These are phyloP conservation scores for Aspergillus arachidicola DNA, from an alignment of 2,329 filamentous ascomycete species.

Conservation along the genomic window DNA sequence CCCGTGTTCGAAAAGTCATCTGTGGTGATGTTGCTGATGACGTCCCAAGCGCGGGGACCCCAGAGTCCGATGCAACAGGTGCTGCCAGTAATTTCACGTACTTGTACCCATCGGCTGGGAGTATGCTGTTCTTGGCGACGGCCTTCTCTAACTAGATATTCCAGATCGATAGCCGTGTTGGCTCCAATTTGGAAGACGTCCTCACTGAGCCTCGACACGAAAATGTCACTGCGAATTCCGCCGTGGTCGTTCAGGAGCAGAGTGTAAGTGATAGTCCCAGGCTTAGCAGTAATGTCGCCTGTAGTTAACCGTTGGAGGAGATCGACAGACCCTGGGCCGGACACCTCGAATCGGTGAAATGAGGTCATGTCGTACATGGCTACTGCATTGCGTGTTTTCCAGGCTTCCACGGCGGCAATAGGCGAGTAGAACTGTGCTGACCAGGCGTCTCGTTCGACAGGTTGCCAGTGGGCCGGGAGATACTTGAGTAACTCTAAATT, in stretches of 20 bases:
- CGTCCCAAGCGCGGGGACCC: conserved; percentile 59
- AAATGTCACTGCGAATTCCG: conserved; percentile 60
- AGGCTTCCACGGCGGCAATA: conserved; percentile 62
- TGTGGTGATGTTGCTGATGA: conserved; percentile 47
- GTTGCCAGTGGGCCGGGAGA: conserved; percentile 58
- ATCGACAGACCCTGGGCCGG: conserved; percentile 59
- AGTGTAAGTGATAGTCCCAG: conserved; percentile 58
- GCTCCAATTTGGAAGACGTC: conserved; percentile 56
- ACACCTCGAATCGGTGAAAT: conserved; percentile 60
- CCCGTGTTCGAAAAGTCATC: conserved; percentile 34
- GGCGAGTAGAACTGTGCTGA: conserved; percentile 60
- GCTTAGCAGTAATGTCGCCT: conserved; percentile 43
- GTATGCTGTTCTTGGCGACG: conserved; percentile 47
- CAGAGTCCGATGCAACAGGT: conserved; percentile 66
- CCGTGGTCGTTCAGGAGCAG: conserved; percentile 58
- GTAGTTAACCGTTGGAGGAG: conserved; percentile 56
- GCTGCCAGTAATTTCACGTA: conserved; percentile 62
- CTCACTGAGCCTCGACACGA: conserved; percentile 55
- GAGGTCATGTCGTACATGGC: conserved; percentile 67
- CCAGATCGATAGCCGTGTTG: conserved; percentile 58
- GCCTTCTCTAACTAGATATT: conserved; percentile 58
- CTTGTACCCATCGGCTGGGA: conserved; percentile 51
- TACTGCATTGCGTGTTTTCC: conserved; percentile 65
- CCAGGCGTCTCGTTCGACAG: conserved; percentile 61
- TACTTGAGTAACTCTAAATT: conserved; percentile 56